These are phyloP conservation scores for Acanthochlamys bracteata DNA, from an alignment of 106 monocot genomes.

Conservation along the genomic window DNA sequence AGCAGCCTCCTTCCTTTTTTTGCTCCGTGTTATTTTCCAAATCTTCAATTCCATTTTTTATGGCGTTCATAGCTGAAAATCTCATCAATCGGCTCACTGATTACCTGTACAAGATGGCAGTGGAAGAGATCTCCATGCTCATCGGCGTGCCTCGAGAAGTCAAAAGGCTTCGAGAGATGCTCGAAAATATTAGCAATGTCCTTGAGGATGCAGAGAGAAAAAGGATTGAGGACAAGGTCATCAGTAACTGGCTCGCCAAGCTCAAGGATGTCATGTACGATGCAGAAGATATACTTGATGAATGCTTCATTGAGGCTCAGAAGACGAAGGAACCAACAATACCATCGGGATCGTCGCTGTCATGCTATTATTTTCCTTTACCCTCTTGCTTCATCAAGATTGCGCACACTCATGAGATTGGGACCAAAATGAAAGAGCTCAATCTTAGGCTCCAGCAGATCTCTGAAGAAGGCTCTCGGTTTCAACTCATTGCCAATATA, in stretches of 20 bases:
- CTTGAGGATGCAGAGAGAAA: constrained; percentile 12
- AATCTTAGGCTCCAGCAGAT: background rate
- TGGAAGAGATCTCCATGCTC: background rate
- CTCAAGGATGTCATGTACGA: constrained; percentile 19
- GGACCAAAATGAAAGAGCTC: background rate
- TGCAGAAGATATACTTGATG: constrained; percentile 16
- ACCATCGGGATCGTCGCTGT: background rate
- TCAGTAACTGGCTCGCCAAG: constrained; percentile 15
- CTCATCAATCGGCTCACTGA: background rate
- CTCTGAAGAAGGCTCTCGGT: background rate
- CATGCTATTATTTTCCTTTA: too few relatives aligned
- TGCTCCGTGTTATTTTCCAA: too few relatives aligned
- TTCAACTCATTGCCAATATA: background rate
- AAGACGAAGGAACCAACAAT: background rate
- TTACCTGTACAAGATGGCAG: background rate
- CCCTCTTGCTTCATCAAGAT: background rate
- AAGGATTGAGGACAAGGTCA: background rate
- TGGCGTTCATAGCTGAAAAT: background rate
- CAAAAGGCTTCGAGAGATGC: constrained; percentile 1
- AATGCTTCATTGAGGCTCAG: constrained; percentile 1
- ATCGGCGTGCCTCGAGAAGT: constrained; percentile 3
- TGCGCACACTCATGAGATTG: background rate
- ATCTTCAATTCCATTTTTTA: too few relatives aligned
- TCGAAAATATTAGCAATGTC: background rate
- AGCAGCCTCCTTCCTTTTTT: too few relatives aligned